Base-by-base conservation (phyloP, 345 rosid species). In the Populus simonii region DNA sequence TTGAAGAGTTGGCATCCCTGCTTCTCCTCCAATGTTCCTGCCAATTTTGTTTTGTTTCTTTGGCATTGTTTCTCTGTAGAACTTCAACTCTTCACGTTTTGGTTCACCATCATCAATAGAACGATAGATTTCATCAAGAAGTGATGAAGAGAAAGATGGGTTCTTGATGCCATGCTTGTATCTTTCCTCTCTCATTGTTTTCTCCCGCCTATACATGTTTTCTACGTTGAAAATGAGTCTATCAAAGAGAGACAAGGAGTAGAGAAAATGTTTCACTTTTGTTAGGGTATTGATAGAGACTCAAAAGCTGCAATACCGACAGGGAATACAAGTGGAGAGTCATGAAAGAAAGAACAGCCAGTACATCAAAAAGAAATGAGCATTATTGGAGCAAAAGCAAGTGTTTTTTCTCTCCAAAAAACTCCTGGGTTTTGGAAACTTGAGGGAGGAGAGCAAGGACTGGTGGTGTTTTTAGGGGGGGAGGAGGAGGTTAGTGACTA, bases 41-140 rank as follows among this genome's bases (percentile, higher is more conserved):
- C 57, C 23, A 65, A 41, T 23, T 70, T 61, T 83, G 77, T 78
- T 80, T 67, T 81, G 89, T 51, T 84, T 85, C 76, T 53, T 85
- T 20, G 55, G 76, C 84, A 75, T 49, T 45, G 78, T 78, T 33
- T 90, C 86, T 47, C 88, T 63, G 84, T 84, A 88, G 27, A 86
- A 85, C 69, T 65, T 80, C 82, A 81, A 70, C 74, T 89, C 86
- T 1, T 82, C 86, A 8, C 63, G 71, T 31, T 80, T 85, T 0
- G 79, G 63, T 59, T 82, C 85, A 3, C 87, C 80, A 3, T 87
- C 94, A 35, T 87, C 96, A 59, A 91, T 88, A 39, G 98, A 92
- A 61, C 94, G 91, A 89, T 91, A 95, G 82, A 95, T 95, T 87
- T 93, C 86, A 76, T 95, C 99, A 59, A 95, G 98, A 25, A 95